Base-by-base conservation (phyloP, 371 early-diverging fungal genomes). In the Nosema granulosis region DNA sequence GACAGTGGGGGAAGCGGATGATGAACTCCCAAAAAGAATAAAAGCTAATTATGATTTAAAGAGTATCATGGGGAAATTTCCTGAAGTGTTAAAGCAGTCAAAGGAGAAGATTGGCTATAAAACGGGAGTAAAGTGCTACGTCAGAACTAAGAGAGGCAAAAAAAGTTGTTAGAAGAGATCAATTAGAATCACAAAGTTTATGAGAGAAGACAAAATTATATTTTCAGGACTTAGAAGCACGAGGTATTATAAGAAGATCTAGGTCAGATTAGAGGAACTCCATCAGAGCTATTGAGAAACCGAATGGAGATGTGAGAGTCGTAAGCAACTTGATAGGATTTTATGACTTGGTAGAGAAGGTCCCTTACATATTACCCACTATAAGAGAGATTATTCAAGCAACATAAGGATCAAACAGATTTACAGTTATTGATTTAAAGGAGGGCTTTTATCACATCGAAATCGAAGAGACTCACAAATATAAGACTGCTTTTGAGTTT, bases 371-470 rank as follows among this genome's bases (percentile, higher is more conserved):
- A 52, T 28, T 20, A 34, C 78, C 13, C 2, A 49, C 2, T 6
- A 77, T 71, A 1, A 66, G 61, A 49, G 74, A 72, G 9, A 57
- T 80, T 3, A 68, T 76, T 20, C 3, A 38, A 29, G 43, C 26
- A 6, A 59, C 34, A 65, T 20, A 74, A 38, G 76, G 78, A 3
- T 2, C 52, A 3, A 69, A 57, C 37, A 18, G 12, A 35, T 61
- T 79, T 31, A 70, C 78, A 52, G 29, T 59, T 20, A 20, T 79
- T 52, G 79, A 79, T 59, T 49, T 79, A 49, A 76, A 79, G 61
- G 80, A 79, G n/a, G 79, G 12, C 35, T 79, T 54, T 59, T 69
- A 43, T 72, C 80, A 70, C 16, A 79, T 79, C 16, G 38, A 54
- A 43, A 69, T 76, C 22, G 32, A 24, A 34, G 70, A 76, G 57